Base-by-base conservation (phyloP, 2,329 filamentous ascomycete genomes). In the Neodidymelliopsis sp. region DNA sequence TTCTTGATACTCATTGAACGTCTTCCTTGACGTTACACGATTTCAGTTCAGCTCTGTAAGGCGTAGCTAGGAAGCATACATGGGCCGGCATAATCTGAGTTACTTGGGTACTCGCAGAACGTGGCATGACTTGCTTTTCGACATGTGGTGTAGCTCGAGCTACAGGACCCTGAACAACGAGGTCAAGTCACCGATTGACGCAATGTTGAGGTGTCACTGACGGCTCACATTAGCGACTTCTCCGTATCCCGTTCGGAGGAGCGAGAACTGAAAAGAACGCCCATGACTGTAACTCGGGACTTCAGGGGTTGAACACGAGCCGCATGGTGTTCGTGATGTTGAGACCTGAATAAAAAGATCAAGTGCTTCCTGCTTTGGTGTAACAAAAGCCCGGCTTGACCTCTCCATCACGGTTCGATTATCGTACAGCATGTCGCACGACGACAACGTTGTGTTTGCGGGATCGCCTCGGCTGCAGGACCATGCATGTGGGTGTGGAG, bases 1-100 rank as follows among this genome's bases (percentile, higher is more conserved):
- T 44, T 36, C 35, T 41, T 37, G 25, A 43, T 42, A 37, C 10
- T 54, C 18, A 18, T 43, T 35, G 28, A 29, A 15, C 15, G 30
- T 6, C 9, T 39, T 35, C 20, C 16, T 16, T 31, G 24, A 36
- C 29, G 23, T 44, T 49, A 16, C 29, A 44, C 47, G 12, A 11
- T 25, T 22, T 11, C 25, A 25, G 5, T 4, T 28, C 24, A n/a
- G 24, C 24, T 20, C 11, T 16, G 13, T 40, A 34, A 19, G 47
- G 47, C 36, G 59, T 49, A 60, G 54, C 56, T 51, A 19, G 23
- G 28, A 49, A 36, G 53, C 33, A 13, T 48, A 27, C 40, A 49
- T 7, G 31, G 30, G 13, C 24, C 44, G 20, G 44, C 24, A 47
- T 35, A 23, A 19, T 18, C 29, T 13, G 39, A 11, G 9, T 23